Conservation (phyloP, 345 rosid species). For the Ceriops zippeliana region DNA sequence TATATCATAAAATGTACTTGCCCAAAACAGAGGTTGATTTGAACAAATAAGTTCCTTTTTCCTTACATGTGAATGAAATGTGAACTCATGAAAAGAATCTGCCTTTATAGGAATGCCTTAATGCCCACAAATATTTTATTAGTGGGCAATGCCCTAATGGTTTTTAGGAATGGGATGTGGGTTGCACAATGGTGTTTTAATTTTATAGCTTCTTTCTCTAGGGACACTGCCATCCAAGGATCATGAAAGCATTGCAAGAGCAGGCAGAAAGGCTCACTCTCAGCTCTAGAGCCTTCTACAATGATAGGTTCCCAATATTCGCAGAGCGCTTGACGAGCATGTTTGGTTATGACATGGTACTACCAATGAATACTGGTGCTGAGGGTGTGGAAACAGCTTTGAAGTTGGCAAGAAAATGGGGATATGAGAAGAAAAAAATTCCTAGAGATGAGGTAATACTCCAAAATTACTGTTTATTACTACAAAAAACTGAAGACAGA, state of each 20-base stretch:
- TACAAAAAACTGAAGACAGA: not conserved
- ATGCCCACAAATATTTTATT: not conserved
- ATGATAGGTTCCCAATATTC: slow-evolving; percentile 73
- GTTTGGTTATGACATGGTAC: slow-evolving; percentile 94
- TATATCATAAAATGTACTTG: no score
- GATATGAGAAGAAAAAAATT: slow-evolving; percentile 70
- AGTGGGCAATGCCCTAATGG: not conserved
- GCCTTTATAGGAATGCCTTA: no score
- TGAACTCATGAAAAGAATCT: not conserved
- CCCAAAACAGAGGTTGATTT: no score
- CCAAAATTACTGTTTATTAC: not conserved
- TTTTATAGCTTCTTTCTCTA: slow-evolving; percentile 22
- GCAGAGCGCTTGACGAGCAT: slow-evolving; percentile 75
- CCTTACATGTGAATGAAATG: not conserved
- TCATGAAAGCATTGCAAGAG: slow-evolving; percentile 69
- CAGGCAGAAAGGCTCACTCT: slow-evolving; percentile 83
- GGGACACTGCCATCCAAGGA: slow-evolving; percentile 98
- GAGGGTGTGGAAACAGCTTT: slow-evolving; percentile 97
- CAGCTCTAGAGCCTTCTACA: slow-evolving; percentile 86
- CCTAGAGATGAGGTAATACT: slow-evolving; percentile 67
- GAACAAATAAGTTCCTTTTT: not conserved
- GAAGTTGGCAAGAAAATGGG: slow-evolving; percentile 98
- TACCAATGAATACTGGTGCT: slow-evolving; percentile 98
- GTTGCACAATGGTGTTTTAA: slow-evolving; percentile 7
- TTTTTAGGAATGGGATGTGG: not conserved